A percentile compares a stretch with the other conserved stretches of the same genome.
These are phyloP conservation scores for Suillus plorans DNA, from an alignment of 768 basidiomycete species.

Conservation along the genomic window DNA sequence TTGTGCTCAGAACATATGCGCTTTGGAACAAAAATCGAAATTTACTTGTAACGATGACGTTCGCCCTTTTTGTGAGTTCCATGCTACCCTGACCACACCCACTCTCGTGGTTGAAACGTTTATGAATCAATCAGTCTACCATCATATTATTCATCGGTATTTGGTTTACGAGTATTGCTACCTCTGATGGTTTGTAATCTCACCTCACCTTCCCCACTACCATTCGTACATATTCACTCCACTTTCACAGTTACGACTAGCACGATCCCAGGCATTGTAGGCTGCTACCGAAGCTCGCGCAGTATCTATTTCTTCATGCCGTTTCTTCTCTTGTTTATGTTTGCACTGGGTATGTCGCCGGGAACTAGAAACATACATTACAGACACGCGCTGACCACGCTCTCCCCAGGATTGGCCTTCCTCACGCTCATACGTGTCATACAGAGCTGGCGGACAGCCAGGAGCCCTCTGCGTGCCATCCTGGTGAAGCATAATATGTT, in stretches of 20 bases:
- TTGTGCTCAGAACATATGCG: not conserved
- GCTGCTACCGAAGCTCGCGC: not conserved
- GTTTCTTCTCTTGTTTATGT: not conserved
- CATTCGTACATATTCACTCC: not conserved
- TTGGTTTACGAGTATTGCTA: not conserved
- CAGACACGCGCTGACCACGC: not conserved
- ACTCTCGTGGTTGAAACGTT: not conserved
- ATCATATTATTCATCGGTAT: not conserved
- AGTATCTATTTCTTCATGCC: not conserved
- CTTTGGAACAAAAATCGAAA: not conserved
- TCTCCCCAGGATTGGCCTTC: not conserved
- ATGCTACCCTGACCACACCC: not conserved
- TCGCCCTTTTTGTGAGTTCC: not conserved
- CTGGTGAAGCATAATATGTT: not conserved
- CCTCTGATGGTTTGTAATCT: not conserved
- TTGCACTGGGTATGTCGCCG: not conserved
- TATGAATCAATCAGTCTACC: not conserved
- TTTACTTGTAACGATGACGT: not conserved
- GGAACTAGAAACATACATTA: not conserved
- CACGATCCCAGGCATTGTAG: not conserved
- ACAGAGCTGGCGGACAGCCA: not conserved
- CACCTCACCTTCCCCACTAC: not conserved
- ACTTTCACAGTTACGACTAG: not conserved
- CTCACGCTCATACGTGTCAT: not conserved
- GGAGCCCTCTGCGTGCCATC: not conserved